Base-by-base conservation (phyloP, 495 filamentous ascomycete species). In the Penicillium samsonianum region DNA sequence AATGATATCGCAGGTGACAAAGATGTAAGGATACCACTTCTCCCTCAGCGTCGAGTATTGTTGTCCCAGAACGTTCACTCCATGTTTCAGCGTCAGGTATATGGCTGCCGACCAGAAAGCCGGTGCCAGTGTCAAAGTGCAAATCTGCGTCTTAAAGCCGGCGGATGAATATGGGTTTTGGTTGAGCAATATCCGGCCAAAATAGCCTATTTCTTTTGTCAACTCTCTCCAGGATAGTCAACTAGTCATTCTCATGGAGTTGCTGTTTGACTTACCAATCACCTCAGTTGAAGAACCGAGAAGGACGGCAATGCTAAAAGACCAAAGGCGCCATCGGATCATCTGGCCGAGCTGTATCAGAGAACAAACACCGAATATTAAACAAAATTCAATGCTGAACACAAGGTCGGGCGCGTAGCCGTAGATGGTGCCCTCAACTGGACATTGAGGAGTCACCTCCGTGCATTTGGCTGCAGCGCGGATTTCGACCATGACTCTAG, bases 21-120 rank as follows among this genome's bases (percentile, higher is more conserved):
- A 46, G 22, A 46, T 28, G n/a, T 46, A 46, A 10, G 44, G 44
- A 46, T 46, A 46, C 44, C 23, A 28, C 26, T 46, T 46, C 14
- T 23, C 23, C 20, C 23, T 25, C n/a, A 28, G 19, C 11, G 17
- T 14, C 14, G 50, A 53, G 35, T 41, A 17, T 14, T 53, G n/a
- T 17, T 38, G 35, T 6, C 35, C 35, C 7, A 38, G 7, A 8
- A 38, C 7, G 1, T 38, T 38, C 35, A 38, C 35, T 17, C 16
- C 35, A 38, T 38, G 35, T 7, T 38, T 38, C 35, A 38, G n/a
- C 7, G 35, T 38, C 16, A 38, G 16, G 7, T 38, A 38, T 38
- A 38, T 38, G n/a, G 35, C 35, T 1, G 35, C 35, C 6, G 35
- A 38, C 35, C 35, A 38, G 35, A 38, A 38, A 17, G 35, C 35